Evolutionary conservation across 495 filamentous ascomycete genomes (phyloP), one percentile per base, ranked within the genome.

Genomic region (Hypoxylon trugodes): DNA sequence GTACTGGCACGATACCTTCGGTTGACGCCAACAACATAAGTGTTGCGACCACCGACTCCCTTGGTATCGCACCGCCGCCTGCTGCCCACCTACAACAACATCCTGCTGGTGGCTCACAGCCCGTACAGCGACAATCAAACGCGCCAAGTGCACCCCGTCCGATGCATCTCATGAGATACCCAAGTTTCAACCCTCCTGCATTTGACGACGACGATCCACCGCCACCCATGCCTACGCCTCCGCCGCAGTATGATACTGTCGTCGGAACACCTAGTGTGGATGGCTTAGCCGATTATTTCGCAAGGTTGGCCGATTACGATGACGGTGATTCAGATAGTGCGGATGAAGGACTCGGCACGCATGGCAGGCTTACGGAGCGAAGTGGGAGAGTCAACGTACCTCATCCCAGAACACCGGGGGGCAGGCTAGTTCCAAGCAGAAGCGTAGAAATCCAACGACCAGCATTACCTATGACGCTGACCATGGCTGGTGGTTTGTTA

Each of bases 161-260:
- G 0, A 96, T 97, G 62, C 95, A 98, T 74, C 82, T 98, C 4
- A 72, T 98, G 15, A 87, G 95, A n/a, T 80, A 82, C 3, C 96
- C 96, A 0, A 95, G 91, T 0, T 96, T 89, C 72, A 92, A 94
- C 45, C 95, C 95, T 1, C 95, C 95, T 0, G 83, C 93, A 0
- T 98, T 98, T 65, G 90, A 96, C 54, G 90, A 90, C 13, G 89
- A 96, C 6, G 83, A 87, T 12, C 90, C 94, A n/a, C 93, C 94
- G 1, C 96, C 80, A 18, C 73, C 76, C 8, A 71, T 95, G 28
- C 74, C 91, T 51, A 96, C 93, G 0, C 93, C 93, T 1, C 95
- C 95, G 2, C 95, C 95, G 0, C 87, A 89, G 48, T 98, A 98
- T 62, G 91, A 93, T 13, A 79, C 79, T 21, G 89, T 98, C 46